These are phyloP conservation scores for Talaromyces albobiverticillius DNA, from an alignment of 2,329 filamentous ascomycete species.

Conservation along the genomic window DNA sequence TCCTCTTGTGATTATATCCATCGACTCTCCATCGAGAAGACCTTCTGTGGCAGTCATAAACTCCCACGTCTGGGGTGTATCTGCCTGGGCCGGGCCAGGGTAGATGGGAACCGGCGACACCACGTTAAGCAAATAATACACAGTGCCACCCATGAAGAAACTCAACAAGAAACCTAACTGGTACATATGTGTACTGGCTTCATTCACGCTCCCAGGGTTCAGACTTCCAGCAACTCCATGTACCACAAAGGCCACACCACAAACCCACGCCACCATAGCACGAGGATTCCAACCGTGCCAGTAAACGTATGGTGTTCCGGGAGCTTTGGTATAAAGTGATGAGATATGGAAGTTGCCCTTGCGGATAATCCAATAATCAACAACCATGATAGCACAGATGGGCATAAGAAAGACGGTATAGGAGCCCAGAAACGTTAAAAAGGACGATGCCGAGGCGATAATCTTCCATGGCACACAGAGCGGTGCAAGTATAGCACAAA, in stretches of 20 bases:
- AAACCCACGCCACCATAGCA: not conserved
- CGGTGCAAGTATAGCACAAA: slow-evolving; percentile 40
- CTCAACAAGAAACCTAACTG: not conserved
- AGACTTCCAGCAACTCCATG: not conserved
- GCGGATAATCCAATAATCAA: slow-evolving; percentile 39
- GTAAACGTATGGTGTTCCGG: not conserved
- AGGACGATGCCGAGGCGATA: slow-evolving; percentile 45
- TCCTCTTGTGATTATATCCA: not conserved
- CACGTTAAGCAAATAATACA: not conserved
- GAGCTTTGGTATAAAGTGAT: slow-evolving; percentile 28
- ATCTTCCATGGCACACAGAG: slow-evolving; percentile 53
- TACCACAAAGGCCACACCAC: not conserved
- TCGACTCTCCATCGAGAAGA: not conserved
- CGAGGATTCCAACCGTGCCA: not conserved
- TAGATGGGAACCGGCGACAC: not conserved
- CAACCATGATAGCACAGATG: slow-evolving; percentile 36
- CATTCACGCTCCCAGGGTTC: not conserved
- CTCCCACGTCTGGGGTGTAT: not conserved
- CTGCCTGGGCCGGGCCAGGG: not conserved
- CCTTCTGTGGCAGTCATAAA: not conserved
- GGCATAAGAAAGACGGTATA: slow-evolving; percentile 45
- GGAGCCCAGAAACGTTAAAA: slow-evolving; percentile 46
- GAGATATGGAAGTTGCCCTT: slow-evolving; percentile 42
- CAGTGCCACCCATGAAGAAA: not conserved
- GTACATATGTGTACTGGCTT: not conserved